A percentile compares a stretch with the other conserved stretches of the same genome.
Conservation (phyloP, 164 flowering plant genomes). For the Protea cynaroides region DNA sequence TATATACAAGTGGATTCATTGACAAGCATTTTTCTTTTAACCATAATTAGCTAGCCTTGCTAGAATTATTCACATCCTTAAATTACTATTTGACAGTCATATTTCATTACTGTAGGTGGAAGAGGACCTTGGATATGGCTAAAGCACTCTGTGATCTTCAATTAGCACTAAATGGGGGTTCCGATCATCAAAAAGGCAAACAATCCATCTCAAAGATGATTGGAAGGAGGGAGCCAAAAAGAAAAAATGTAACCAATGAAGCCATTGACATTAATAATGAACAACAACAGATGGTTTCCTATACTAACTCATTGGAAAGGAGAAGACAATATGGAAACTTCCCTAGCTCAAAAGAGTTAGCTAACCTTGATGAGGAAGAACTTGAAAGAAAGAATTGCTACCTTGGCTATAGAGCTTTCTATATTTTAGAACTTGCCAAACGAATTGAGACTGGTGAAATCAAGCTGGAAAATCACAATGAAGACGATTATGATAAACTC, state of each 20-base stretch:
- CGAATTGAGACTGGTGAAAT: conserved; percentile 12
- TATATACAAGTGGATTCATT: too few relatives aligned
- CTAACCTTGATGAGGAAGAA: neutral
- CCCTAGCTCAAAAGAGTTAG: conserved; percentile 26
- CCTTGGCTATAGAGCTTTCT: conserved; percentile 20
- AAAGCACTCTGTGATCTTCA: conserved; percentile 23
- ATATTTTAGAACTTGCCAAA: conserved; percentile 12
- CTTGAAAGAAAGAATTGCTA: conserved; percentile 12
- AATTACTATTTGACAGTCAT: too few relatives aligned
- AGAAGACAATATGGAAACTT: conserved; percentile 14
- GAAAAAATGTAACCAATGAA: neutral
- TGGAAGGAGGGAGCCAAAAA: neutral
- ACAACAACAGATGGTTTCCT: too few relatives aligned
- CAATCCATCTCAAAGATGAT: neutral
- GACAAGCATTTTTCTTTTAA: too few relatives aligned
- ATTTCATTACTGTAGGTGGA: conserved; percentile 12
- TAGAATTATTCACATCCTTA: too few relatives aligned
- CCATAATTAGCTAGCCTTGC: too few relatives aligned
- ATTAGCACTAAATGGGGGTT: neutral
- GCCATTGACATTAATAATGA: neutral
- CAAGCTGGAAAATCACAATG: neutral
- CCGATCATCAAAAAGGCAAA: neutral
- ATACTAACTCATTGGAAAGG: too few relatives aligned
- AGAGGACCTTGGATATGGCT: conserved; percentile 21
- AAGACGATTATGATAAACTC: neutral